These are phyloP conservation scores for Cornus florida DNA, from an alignment of 148 eudicot species.

Conservation along the genomic window DNA sequence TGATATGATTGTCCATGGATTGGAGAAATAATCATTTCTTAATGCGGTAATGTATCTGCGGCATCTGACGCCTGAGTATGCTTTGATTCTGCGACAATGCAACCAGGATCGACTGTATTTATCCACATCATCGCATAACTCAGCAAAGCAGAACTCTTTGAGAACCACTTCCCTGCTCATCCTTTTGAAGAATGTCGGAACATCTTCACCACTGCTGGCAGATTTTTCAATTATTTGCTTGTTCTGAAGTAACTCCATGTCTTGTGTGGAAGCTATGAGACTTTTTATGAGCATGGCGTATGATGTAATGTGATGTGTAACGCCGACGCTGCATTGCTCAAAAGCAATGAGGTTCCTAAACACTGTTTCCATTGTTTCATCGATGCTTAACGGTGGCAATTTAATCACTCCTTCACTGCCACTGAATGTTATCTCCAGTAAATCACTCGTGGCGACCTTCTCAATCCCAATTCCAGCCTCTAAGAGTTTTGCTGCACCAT, in stretches of 20 bases:
- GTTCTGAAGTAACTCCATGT: not conserved
- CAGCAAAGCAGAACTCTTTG: not conserved
- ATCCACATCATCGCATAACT: not conserved
- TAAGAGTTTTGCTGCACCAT: not conserved
- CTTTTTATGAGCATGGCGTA: not conserved
- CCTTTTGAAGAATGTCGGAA: not conserved
- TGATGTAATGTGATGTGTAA: not conserved
- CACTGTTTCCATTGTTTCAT: not conserved
- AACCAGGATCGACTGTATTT: not conserved
- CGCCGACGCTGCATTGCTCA: not conserved
- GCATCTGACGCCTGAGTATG: not conserved
- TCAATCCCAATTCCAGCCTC: not conserved
- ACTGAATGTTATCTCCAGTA: not conserved
- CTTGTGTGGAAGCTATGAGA: not conserved
- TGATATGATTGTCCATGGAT: not conserved
- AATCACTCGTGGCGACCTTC: not conserved
- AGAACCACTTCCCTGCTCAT: not conserved
- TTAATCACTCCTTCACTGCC: not conserved
- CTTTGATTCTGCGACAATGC: not conserved
- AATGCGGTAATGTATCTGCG: not conserved
- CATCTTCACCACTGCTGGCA: not conserved
- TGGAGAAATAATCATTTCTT: not conserved
- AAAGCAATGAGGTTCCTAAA: not conserved
- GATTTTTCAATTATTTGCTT: not conserved
- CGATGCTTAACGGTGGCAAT: not conserved